These are phyloP conservation scores for Penicillium waksmanii DNA, from an alignment of 495 filamentous ascomycete genomes.

Conservation along the genomic window DNA sequence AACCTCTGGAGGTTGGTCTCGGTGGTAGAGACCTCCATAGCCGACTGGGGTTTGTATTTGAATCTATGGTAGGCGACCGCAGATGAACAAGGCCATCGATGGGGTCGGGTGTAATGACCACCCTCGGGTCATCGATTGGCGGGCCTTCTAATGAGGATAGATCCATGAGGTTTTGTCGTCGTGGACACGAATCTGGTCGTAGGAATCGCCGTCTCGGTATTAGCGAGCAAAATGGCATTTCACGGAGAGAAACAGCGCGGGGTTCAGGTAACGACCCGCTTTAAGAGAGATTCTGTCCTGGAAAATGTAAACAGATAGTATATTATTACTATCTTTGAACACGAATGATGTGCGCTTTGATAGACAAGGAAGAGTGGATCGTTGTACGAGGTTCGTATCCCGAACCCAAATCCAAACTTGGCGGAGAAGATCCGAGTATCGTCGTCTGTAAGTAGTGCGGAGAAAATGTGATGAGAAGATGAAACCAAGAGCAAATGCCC, in stretches of 20 bases:
- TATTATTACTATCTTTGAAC: slow-evolving; percentile 22
- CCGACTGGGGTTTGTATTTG: slow-evolving; percentile 13
- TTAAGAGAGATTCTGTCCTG: neutral
- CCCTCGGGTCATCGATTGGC: slow-evolving; percentile 24
- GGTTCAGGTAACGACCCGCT: neutral
- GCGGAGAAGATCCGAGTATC: neutral
- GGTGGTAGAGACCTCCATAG: slow-evolving; percentile 24
- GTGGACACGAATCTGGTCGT: neutral
- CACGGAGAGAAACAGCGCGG: neutral
- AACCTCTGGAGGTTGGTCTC: slow-evolving; percentile 19
- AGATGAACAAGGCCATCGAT: slow-evolving; percentile 8
- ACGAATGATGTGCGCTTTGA: slow-evolving; percentile 17
- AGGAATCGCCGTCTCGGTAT: neutral
- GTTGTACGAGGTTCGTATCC: slow-evolving; percentile 22
- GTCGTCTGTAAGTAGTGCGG: too few relatives aligned
- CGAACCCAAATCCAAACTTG: slow-evolving; percentile 6
- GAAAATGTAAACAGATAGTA: neutral
- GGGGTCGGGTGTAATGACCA: slow-evolving; percentile 4
- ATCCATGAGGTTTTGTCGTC: slow-evolving; percentile 9
- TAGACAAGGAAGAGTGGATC: slow-evolving; percentile 14
- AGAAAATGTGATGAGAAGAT: neutral
- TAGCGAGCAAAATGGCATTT: slow-evolving; percentile 5
- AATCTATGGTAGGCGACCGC: slow-evolving; percentile 16
- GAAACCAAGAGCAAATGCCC: too few relatives aligned
- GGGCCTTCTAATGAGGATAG: slow-evolving; percentile 15